phyloP scores from a whole-genome alignment of 2,329 filamentous ascomycete genomes.

The Basipetospora chlamydospora region DNA sequence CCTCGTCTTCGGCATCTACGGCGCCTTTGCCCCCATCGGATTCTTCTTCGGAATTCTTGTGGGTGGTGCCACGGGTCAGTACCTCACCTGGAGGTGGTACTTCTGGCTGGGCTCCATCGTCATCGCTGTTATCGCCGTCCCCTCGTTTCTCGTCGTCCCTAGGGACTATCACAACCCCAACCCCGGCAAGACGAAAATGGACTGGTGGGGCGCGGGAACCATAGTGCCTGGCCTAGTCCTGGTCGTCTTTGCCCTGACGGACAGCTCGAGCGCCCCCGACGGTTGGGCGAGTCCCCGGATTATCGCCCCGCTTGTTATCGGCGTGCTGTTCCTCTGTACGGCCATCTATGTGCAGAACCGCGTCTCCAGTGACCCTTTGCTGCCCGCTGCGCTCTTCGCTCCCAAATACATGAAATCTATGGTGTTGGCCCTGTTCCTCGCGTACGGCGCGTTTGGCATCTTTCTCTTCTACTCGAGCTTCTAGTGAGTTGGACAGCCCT shows the following conservation, averaged over 20 bases:
- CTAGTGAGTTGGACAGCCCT: slow-evolving; percentile 30
- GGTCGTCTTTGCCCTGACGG: slow-evolving; percentile 52
- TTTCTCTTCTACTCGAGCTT: slow-evolving; percentile 50
- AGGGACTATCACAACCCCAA: slow-evolving; percentile 15
- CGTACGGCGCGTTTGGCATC: slow-evolving; percentile 40
- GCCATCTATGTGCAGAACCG: slow-evolving; percentile 50
- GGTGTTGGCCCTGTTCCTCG: slow-evolving; percentile 34
- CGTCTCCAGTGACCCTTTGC: slow-evolving; percentile 42
- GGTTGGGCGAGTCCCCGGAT: slow-evolving; percentile 55
- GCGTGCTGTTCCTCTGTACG: slow-evolving; percentile 32
- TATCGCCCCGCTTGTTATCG: slow-evolving; percentile 41
- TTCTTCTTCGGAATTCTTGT: slow-evolving; percentile 54
- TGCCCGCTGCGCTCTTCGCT: slow-evolving; percentile 48
- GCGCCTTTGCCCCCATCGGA: slow-evolving; percentile 40
- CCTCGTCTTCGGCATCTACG: slow-evolving; percentile 45
- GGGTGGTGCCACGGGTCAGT: slow-evolving; percentile 47
- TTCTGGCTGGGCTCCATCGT: slow-evolving; percentile 47
- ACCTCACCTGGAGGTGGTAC: slow-evolving; percentile 50
- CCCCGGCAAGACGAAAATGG: slow-evolving; percentile 28
- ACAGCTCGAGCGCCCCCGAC: slow-evolving; percentile 44
- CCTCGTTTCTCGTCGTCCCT: slow-evolving; percentile 26
- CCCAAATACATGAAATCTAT: slow-evolving; percentile 47
- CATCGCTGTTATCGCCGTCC: slow-evolving; percentile 30
- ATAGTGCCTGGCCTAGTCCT: slow-evolving; percentile 45
- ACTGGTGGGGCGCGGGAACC: slow-evolving; percentile 41